Evolutionary conservation across 2,329 filamentous ascomycete species (phyloP).

Genomic region (Colletotrichum truncatum): DNA sequence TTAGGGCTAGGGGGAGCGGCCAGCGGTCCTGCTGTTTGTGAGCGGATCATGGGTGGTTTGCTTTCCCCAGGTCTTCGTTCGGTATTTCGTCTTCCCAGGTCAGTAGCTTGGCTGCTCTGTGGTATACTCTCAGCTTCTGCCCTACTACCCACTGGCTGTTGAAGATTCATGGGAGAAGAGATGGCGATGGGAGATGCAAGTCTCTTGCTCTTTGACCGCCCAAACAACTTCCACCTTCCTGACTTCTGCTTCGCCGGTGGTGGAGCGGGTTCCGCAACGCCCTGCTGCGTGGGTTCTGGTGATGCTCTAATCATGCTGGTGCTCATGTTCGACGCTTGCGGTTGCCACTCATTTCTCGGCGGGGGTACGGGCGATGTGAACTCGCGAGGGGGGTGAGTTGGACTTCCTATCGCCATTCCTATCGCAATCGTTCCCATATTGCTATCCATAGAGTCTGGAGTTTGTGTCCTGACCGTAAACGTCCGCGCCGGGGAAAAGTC

Average conservation of each 20-base stretch:
- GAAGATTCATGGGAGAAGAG: conserved; percentile 24
- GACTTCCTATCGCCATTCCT: conserved; percentile 80
- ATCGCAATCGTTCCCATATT: conserved; percentile 60
- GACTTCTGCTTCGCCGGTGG: conserved; percentile 55
- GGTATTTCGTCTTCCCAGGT: conserved; percentile 48
- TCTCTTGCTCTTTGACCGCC: conserved; percentile 48
- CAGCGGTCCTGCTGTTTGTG: conserved; percentile 48
- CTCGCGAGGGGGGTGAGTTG: conserved; percentile 53
- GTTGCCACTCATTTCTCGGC: conserved; percentile 36
- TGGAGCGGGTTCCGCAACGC: conserved; percentile 6
- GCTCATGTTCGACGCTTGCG: conserved; percentile 34
- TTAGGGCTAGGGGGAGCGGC: conserved; percentile 14
- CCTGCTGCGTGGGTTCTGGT: conserved; percentile 20
- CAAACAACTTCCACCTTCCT: conserved; percentile 69
- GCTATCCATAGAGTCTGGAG: conserved; percentile 53
- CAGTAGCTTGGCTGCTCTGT: conserved; percentile 8
- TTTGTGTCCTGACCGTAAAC: conserved; percentile 48
- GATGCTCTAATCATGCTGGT: conserved; percentile 20
- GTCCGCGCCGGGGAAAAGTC: conserved; percentile 41
- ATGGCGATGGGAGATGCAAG: conserved; percentile 27
- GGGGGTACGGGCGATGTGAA: conserved; percentile 16
- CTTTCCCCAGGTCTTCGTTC: conserved; percentile 46
- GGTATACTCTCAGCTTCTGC: background rate
- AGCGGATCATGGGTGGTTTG: conserved; percentile 53
- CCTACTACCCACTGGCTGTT: conserved; percentile 5